phyloP scores from a whole-genome alignment of 2,329 filamentous ascomycete genomes.

The Spiromastix sp. region DNA sequence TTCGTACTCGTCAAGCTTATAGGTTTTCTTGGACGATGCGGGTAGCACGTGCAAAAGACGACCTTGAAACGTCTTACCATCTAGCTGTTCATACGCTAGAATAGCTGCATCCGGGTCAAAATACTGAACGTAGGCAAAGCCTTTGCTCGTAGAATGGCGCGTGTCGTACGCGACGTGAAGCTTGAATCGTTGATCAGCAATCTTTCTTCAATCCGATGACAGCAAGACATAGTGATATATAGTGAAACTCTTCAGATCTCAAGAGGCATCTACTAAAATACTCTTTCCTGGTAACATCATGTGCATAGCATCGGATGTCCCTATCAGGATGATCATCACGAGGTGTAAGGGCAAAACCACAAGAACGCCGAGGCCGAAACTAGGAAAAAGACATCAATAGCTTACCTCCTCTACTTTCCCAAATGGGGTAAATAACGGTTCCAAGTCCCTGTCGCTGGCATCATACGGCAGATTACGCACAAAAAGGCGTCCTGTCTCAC shows the following conservation, averaged over 20 bases:
- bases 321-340: constrained; percentile 99
- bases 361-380: constrained; percentile 12
- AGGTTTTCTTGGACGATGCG: constrained; percentile 69
- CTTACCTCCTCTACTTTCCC: constrained; percentile 83
- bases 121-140: constrained; percentile 82
- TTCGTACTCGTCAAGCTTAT: constrained; percentile 74
- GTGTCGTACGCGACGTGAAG: constrained; percentile 74
- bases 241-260: constrained; percentile 57
- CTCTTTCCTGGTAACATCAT: constrained; percentile 86
- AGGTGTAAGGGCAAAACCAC: too few relatives aligned
- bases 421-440: constrained; percentile 57
- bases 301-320: constrained; percentile 97
- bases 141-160: constrained; percentile 64
- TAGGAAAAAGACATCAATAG: constrained; percentile 15
- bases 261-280: constrained; percentile 99
- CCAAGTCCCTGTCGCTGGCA: constrained; percentile 65
- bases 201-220: too few relatives aligned
- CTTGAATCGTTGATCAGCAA: constrained; percentile 37
- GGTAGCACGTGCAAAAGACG: constrained; percentile 85
- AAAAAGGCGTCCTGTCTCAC: constrained; percentile 68
- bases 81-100: constrained; percentile 66
- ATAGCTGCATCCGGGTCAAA: constrained; percentile 61
- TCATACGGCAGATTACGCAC: constrained; percentile 80
- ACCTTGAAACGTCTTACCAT: constrained; percentile 84
- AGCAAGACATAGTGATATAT: too few relatives aligned